Percentiles rank a stretch among this genome's conserved stretches.
phyloP scores from a whole-genome alignment of 2,329 filamentous ascomycete species.

The Calonectria hongkongensis region DNA sequence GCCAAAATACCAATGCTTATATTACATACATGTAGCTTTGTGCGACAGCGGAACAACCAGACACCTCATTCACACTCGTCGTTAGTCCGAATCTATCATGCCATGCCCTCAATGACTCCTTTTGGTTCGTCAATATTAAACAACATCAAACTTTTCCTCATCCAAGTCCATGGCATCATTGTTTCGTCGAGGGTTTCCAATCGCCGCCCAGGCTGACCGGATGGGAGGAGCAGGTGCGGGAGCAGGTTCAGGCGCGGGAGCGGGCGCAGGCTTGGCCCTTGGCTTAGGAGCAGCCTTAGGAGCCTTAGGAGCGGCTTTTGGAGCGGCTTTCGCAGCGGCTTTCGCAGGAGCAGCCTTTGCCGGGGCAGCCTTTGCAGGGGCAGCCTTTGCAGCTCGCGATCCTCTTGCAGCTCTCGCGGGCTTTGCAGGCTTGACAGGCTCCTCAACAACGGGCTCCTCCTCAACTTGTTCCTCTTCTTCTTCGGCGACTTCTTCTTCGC shows the following conservation, averaged over 20 bases:
- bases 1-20: conserved; percentile 17
- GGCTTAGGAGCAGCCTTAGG: conserved; percentile 8
- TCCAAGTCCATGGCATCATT: conserved; percentile 58
- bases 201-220: conserved; percentile 58
- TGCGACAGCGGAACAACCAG: neutral
- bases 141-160: conserved; percentile 59
- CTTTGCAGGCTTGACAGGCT: conserved; percentile 39
- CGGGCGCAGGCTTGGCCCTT: neutral
- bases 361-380: conserved; percentile 14
- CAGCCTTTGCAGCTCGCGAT: conserved; percentile 18
- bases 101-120: conserved; percentile 12
- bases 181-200: conserved; percentile 51
- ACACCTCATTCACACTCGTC: neutral
- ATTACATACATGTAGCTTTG: conserved; percentile 22
- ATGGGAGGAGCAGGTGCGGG: conserved; percentile 39
- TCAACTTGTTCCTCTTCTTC: conserved; percentile 47
- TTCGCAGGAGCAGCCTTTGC: conserved; percentile 19
- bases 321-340: neutral
- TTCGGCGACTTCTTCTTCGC: conserved; percentile 52
- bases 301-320: neutral
- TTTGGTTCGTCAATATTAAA: conserved; percentile 29
- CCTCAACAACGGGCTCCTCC: conserved; percentile 43
- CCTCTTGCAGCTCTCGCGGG: conserved; percentile 31
- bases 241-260: neutral
- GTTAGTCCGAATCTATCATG: conserved; percentile 40